Evolutionary conservation across 2,329 filamentous ascomycete species (phyloP).

Genomic region (Colletotrichum sp.): DNA sequence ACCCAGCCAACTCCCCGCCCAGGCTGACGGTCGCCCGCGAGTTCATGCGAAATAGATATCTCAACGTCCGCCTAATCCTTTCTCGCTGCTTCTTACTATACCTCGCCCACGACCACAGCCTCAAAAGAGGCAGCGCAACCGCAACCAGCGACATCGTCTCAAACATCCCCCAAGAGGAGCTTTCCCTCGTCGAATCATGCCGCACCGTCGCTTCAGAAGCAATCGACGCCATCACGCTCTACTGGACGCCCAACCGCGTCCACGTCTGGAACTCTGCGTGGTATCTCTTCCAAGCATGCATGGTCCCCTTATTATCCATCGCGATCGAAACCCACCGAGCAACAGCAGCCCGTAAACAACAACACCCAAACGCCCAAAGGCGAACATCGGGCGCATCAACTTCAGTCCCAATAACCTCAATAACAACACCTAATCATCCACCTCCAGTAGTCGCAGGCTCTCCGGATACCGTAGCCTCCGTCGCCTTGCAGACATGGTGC

Average conservation of each 20-base stretch:
- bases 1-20: conserved; percentile 25
- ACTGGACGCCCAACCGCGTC: conserved; percentile 34
- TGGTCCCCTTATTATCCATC: conserved; percentile 31
- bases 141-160: neutral
- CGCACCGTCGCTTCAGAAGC: conserved; percentile 30
- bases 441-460: neutral
- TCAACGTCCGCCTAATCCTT: conserved; percentile 30
- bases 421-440: neutral
- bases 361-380: neutral
- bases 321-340: conserved; percentile 24
- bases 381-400: neutral
- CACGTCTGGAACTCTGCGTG: conserved; percentile 35
- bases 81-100: conserved; percentile 25
- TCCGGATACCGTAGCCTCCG: neutral
- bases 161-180: conserved; percentile 21
- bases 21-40: conserved; percentile 29
- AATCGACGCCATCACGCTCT: conserved; percentile 32
- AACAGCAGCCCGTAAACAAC: neutral
- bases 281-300: conserved; percentile 36
- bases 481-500: conserved; percentile 21
- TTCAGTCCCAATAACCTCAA: neutral
- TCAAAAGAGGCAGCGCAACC: neutral
- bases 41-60: conserved; percentile 32
- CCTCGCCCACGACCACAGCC: conserved; percentile 23
- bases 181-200: conserved; percentile 25